Evolutionary conservation across 352 stramenopile genomes (phyloP), one percentile per base, ranked within the genome.

Genomic region (Globisporangium nodosum): DNA sequence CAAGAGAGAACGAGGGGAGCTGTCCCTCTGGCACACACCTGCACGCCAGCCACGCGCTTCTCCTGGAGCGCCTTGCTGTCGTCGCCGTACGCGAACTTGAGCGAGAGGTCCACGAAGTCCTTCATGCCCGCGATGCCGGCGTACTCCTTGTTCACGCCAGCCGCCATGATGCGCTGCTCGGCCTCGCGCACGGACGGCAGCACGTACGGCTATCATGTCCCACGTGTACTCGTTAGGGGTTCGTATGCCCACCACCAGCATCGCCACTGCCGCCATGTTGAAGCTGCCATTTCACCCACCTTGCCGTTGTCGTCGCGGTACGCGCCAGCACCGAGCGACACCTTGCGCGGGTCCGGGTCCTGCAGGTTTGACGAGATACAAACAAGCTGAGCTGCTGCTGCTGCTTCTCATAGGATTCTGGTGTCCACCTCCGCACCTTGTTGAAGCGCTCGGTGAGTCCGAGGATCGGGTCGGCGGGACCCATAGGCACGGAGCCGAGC

Each of bases 251-350:
- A 31, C 20, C 3, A 21, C 33, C 24, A 13, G 27, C 12, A 31
- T 51, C 9, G 8, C 46, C 27, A 16, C 40, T n/a, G 5, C n/a
- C n/a, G 15, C 15, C 55, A 61, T 24, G 37, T 52, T 55, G 27
- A 62, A 56, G 48, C 49, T 39, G 30, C 18, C 20, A 30, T 21
- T 45, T 3, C 27, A 35, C 45, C 20, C 62, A 85, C 74, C 70
- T 97, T 96, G 65, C 84, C 83, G 49, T 94, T 79, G 64, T 97
- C 89, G 63, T 97, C 93, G 65, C 97, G 88, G 80, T 99, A 99
- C 7, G 98, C 97, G 60, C 98, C 98, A n/a, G 99, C 97, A 52
- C 98, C 97, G 27, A 99, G 75, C 82, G 91, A 97, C 5, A 99
- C 90, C 78, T 99, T 99, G 51, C 85, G 68, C 53, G 90, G 46